Evolutionary conservation across 2,329 filamentous ascomycete genomes (phyloP), one percentile per base, ranked within the genome.

Genomic region (Hyphodiscus sp.): DNA sequence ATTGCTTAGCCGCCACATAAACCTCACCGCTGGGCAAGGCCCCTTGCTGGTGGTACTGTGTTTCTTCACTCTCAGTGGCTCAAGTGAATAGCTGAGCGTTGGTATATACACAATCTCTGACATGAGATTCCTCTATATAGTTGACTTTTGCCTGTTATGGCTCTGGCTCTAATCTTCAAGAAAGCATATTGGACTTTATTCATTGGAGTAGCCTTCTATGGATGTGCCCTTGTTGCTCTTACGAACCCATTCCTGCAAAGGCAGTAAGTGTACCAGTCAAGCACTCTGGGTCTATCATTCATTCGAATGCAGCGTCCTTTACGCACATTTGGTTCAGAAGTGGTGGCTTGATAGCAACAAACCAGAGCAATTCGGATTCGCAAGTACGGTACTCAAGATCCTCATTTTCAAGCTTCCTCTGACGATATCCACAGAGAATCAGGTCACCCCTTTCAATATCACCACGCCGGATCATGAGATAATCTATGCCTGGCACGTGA

Each of bases 401-500:
- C 6, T 20, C 8, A 33, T 6, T 26, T 43, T 13, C 42, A 15
- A 11, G 38, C 30, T 26, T 30, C 45, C 48, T 26, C 53, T 50
- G 50, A 38, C 44, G 30, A 30, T 38, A 23, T 11, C 10, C 49
- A 0, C 61, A 92, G 88, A 83, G 66, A 90, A 91, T 62, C 92
- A 97, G 72, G 87, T 95, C 2, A 91, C 89, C 6, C 88, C 92
- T 0, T 96, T 97, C 68, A 83, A 81, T 47, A 71, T 97, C 41
- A 73, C 72, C 3, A 94, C 90, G 0, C 74, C 82, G 1, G 91
- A 96, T 68, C 82, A 83, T 41, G 85, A 91, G 69, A 82, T 75
- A 1, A 73, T 97, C 18, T 95, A 94, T 66, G 88, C 87, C 23
- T 97, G 92, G 92, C 92, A 96, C 66, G 79, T 97, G 51, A 73